phyloP scores from a whole-genome alignment of 352 stramenopile genomes.

The Globisporangium orthogonon region DNA sequence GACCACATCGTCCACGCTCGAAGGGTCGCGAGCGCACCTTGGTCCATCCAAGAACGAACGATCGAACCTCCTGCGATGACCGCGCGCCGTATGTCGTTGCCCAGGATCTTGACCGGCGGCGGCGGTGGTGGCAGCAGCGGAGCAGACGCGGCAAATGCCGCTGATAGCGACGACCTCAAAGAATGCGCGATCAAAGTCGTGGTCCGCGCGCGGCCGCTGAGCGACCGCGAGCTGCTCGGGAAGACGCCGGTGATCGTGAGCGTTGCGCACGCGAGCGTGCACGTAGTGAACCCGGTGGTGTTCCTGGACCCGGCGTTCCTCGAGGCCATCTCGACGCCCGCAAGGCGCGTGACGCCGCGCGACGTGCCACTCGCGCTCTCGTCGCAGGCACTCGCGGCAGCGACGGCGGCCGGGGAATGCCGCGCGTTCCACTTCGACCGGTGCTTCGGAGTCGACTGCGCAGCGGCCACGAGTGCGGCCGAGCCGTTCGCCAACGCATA shows the following conservation, averaged over 20 bases:
- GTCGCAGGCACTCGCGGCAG: conserved; percentile 22
- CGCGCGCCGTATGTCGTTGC: conserved; percentile 14
- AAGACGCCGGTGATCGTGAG: conserved; percentile 49
- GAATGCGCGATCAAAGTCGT: conserved; percentile 68
- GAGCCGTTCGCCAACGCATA: conserved; percentile 33
- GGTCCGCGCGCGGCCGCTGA: conserved; percentile 65
- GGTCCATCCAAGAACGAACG: neutral
- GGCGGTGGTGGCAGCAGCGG: neutral
- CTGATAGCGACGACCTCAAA: conserved; percentile 15
- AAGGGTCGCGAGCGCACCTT: too few relatives aligned
- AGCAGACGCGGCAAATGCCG: neutral
- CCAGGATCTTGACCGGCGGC: conserved; percentile 14
- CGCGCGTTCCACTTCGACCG: conserved; percentile 75
- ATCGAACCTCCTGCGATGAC: conserved; percentile 1
- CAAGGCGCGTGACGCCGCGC: conserved; percentile 13
- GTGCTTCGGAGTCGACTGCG: conserved; percentile 53
- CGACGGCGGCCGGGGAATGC: conserved; percentile 37
- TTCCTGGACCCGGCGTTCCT: conserved; percentile 52
- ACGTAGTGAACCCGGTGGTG: conserved; percentile 58
- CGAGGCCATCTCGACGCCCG: conserved; percentile 26
- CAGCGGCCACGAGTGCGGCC: conserved; percentile 18
- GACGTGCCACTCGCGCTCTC: conserved; percentile 24
- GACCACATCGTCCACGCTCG: too few relatives aligned
- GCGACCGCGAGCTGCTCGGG: conserved; percentile 36
- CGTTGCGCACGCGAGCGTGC: conserved; percentile 35